Base-by-base conservation (phyloP, 2,329 filamentous ascomycete species). In the Cercospora brassicicola region DNA sequence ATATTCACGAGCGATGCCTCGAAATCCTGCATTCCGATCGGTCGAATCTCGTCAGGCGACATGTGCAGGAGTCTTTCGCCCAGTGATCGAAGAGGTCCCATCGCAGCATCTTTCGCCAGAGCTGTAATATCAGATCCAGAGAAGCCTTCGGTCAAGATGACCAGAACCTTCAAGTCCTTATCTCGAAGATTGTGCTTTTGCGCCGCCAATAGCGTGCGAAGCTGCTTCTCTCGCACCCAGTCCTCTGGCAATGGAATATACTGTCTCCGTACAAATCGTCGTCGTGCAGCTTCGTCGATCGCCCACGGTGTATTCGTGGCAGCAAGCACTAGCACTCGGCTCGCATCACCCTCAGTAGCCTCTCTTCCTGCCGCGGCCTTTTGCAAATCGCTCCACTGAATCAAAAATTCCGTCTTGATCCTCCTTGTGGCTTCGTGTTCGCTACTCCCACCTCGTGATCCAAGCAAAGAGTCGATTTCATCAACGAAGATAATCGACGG, bases 401-500 rank as follows among this genome's bases (percentile, higher is more conserved):
- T 97, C 31, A 99, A 82, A 74, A 99, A 99, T 77, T 99, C 95
- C 0, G 95, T 99, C 81, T 99, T 99, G 77, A 97, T 96, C 65
- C 95, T 88, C 66, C 94, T 86, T 0, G 93, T 96, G 0, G 95
- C 93, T 80, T 99, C 95, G 74, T 98, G 92, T 76, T 98, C 95
- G 0, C 92, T 90, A 2, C 90, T 90, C 0, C 92, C 92, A 6
- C 91, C 91, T 62, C 95, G 86, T 15, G 93, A 89, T 0, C 93
- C 96, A 0, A 99, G 85, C 0, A 99, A 83, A 0, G 94, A 97
- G 78, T 99, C 95, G 70, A 99, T 99, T 78, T 99, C 95, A 76
- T 99, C 95, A 4, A 99, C 93, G 74, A 99, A 99, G 67, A 99
- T 98, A 78, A 99, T 98, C 69, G 91, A 95, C 0, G 95, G 95